phyloP scores from a whole-genome alignment of 345 rosid species.

The Pugionium dolabratum region DNA sequence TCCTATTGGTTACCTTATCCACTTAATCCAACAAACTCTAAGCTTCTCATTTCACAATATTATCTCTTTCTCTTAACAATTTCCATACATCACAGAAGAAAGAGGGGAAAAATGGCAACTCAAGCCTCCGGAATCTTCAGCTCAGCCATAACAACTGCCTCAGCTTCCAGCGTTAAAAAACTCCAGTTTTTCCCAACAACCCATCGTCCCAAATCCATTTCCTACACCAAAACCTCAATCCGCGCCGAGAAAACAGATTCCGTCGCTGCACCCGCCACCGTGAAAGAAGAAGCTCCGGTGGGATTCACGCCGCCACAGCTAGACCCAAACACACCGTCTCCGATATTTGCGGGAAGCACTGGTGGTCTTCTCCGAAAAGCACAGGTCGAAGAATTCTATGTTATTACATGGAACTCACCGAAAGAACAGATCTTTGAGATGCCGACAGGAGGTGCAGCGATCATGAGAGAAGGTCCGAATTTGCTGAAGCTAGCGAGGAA shows the following conservation, averaged over 20 bases:
- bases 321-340: slow-evolving; percentile 88
- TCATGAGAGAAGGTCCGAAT: slow-evolving; percentile 94
- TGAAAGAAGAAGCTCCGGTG: slow-evolving; percentile 58
- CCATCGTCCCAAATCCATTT: slow-evolving; percentile 45
- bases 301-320: slow-evolving; percentile 85
- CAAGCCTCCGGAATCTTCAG: slow-evolving; percentile 67
- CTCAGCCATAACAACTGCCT: slow-evolving; percentile 53
- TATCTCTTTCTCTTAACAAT: slow-evolving; percentile 22
- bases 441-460: slow-evolving; percentile 96
- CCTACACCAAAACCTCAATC: slow-evolving; percentile 42
- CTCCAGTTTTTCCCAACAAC: slow-evolving; percentile 48
- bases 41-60: slow-evolving; percentile 38
- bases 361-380: slow-evolving; percentile 83
- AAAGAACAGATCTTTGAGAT: slow-evolving; percentile 94
- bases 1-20: slow-evolving; percentile 44
- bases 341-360: slow-evolving; percentile 87
- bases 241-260: slow-evolving; percentile 48
- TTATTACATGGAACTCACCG: slow-evolving; percentile 91
- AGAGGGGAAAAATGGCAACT: slow-evolving; percentile 53
- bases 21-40: slow-evolving; percentile 27
- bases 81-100: background rate
- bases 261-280: slow-evolving; percentile 38
- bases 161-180: slow-evolving; percentile 46
- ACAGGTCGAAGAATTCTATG: slow-evolving; percentile 89
- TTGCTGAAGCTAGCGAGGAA: slow-evolving; percentile 90